Evolutionary conservation across 352 stramenopile species (phyloP), one percentile per base, ranked within the genome.

Genomic region (Phytophthora citricola): DNA sequence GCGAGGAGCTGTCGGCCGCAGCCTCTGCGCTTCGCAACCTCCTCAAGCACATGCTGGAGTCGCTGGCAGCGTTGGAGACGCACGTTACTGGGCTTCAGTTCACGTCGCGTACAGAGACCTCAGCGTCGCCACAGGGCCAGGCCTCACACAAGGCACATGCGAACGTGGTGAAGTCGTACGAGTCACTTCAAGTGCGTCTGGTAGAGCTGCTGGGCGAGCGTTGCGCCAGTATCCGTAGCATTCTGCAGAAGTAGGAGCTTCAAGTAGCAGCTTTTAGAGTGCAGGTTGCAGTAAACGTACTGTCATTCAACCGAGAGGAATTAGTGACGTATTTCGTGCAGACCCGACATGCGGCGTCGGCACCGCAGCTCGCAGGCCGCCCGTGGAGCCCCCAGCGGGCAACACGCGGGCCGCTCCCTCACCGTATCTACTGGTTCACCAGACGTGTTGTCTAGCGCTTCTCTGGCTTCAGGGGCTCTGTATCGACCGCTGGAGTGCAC

Each of bases 11-110:
- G 7, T 58, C 53, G 20, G 48, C 63, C 7, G 52, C 73, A 22
- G 54, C 63, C 22, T 46, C 41, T 31, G 79, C 74, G 0, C 59
- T 93, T 52, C 83, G 85, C 12, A 74, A 69, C 20, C 55, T 87
- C 14, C 66, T 93, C 27, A 91, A 91, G 67, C 73, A 73, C 50
- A 78, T 90, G 53, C 81, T 89, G 27, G 83, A 93, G 47, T 52
- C 64, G 3, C 58, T 90, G 31, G 34, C 40, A 20, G 46, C 63
- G 1, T 71, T 93, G 22, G 75, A 86, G 49, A 56, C 58, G 2
- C 65, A 79, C 31, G 58, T 90, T 38, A 47, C 65, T 7, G 45
- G 67, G 2, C 57, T 90, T 17, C 39, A 69, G 26, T 70, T 87
- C 20, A 51, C 32, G 0, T 49, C 27, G 15, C 60, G 14, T 3